Conservation (phyloP, 768 basidiomycete species). For the Pulveroboletus ravenelii region DNA sequence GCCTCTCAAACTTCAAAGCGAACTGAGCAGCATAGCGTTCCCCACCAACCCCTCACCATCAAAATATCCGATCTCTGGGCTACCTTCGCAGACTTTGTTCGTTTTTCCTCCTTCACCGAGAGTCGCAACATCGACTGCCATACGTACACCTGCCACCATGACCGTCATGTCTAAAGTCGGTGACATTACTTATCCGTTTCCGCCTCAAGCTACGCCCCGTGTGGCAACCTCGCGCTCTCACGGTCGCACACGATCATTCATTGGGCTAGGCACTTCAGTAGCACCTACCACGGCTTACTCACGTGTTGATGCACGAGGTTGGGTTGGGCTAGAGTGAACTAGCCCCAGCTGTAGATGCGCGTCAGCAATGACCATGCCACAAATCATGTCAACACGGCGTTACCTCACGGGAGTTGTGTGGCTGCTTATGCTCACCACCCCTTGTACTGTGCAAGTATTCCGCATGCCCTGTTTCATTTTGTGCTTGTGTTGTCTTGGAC, state of each 20-base stretch:
- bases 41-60: conserved; percentile 20
- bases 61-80: conserved; percentile 30
- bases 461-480: conserved; percentile 22
- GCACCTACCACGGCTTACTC: conserved; percentile 81
- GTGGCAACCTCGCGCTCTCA: conserved; percentile 63
- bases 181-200: conserved; percentile 47
- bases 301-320: conserved; percentile 80
- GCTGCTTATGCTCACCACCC: conserved; percentile 14
- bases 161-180: conserved; percentile 64
- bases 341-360: conserved; percentile 5
- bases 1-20: conserved; percentile 46
- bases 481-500: conserved; percentile 26
- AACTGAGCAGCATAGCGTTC: conserved; percentile 25
- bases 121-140: conserved; percentile 41
- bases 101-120: conserved; percentile 80
- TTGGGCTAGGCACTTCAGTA: conserved; percentile 60
- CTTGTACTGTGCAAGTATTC: conserved; percentile 15
- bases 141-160: conserved; percentile 73
- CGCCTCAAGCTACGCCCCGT: conserved; percentile 58
- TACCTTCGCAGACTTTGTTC: conserved; percentile 80
- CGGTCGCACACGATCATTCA: conserved; percentile 69
- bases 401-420: conserved; percentile 8
- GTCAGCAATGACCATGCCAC: conserved; percentile 6
- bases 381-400: conserved; percentile 7
- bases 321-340: conserved; percentile 50